Evolutionary conservation across 73 alveolate species (phyloP).

Genomic region (Paramecium tetraurelia): DNA sequence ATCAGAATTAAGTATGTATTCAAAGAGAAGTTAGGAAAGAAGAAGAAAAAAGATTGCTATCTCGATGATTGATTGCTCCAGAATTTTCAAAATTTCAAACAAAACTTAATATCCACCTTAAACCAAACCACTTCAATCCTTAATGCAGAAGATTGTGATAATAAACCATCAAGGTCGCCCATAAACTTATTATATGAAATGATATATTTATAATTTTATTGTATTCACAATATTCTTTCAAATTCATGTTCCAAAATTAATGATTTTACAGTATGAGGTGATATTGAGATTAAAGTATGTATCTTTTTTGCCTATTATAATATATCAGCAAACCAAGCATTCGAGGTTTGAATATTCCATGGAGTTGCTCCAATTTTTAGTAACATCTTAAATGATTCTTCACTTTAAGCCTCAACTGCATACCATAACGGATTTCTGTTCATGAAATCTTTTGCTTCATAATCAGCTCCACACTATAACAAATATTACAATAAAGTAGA

Average conservation of each 20-base stretch:
- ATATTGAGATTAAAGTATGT: not conserved
- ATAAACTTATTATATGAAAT: constrained; percentile 3
- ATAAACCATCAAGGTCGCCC: not conserved
- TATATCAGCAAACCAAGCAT: not conserved
- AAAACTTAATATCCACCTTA: not conserved
- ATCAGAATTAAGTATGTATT: not conserved
- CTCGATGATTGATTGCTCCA: constrained; percentile 8
- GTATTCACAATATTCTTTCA: not conserved
- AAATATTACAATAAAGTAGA: not conserved
- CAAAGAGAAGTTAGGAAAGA: not conserved
- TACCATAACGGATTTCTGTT: constrained; percentile 2
- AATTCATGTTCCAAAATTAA: not conserved
- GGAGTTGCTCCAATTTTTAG: not conserved
- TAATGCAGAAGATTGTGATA: not conserved
- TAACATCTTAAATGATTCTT: not conserved
- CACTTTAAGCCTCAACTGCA: not conserved
- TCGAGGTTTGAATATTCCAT: not conserved
- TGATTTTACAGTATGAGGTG: not conserved
- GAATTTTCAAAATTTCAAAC: not conserved
- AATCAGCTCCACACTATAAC: constrained; percentile 17
- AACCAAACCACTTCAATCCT: not conserved
- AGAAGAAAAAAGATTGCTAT: not conserved
- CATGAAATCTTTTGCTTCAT: constrained; percentile 32
- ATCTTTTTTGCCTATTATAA: not conserved
- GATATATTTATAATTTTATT: not conserved